These are phyloP conservation scores for Pseudisothecium myosuroides DNA, from an alignment of 225 moss, liverwort and hornwort genomes.

Conservation along the genomic window DNA sequence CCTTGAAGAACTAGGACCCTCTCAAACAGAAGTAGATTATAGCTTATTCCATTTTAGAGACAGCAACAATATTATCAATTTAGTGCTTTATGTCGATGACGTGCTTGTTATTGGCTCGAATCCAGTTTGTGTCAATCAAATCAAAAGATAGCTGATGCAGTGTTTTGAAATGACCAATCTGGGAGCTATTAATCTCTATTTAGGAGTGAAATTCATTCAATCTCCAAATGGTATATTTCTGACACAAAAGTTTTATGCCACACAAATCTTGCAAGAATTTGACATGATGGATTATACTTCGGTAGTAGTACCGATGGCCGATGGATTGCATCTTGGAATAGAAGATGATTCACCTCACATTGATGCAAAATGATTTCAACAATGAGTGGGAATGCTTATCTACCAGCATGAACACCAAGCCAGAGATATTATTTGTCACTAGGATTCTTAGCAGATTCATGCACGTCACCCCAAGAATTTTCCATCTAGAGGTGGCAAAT, in stretches of 20 bases:
- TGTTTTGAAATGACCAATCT: too few species aligned
- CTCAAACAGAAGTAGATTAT: background rate
- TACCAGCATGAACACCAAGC: background rate
- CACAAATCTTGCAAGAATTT: too few species aligned
- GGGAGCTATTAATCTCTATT: fast-evolving
- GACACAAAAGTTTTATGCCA: too few species aligned
- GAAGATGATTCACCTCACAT: fast-evolving
- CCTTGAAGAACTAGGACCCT: background rate
- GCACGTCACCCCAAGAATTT: background rate
- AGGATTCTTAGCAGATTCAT: fast-evolving
- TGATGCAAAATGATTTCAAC: background rate
- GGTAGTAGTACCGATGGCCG: fast-evolving
- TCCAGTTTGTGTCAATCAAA: fast-evolving
- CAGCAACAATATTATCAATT: background rate
- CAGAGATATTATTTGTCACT: background rate
- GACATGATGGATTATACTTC: too few species aligned
- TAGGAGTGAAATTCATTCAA: background rate
- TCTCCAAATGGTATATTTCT: background rate
- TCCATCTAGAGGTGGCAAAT: background rate
- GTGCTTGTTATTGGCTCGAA: background rate
- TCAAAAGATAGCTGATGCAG: background rate
- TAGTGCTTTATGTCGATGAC: background rate
- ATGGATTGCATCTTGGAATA: fast-evolving
- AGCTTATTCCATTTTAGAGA: background rate
- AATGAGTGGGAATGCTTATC: background rate